phyloP scores from a whole-genome alignment of 208 protist genomes.

The Acanthamoeba pearcei region DNA sequence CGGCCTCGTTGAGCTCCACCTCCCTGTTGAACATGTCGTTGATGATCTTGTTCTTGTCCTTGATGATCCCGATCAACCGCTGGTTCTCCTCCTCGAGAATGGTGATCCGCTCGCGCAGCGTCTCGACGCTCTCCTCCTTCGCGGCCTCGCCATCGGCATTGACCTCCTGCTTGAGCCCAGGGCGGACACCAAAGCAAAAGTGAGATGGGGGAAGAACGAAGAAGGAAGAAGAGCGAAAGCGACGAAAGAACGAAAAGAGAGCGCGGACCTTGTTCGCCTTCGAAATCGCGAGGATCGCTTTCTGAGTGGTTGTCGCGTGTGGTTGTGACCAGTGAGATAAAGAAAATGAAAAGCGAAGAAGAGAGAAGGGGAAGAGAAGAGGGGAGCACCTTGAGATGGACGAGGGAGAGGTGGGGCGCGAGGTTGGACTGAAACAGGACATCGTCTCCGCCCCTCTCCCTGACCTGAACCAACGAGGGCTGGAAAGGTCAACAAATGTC shows the following conservation, averaged over 20 bases:
- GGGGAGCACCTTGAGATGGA: neutral
- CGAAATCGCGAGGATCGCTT: conserved; percentile 29
- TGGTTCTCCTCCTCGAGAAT: conserved; percentile 55
- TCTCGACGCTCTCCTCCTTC: neutral
- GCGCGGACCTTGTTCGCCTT: neutral
- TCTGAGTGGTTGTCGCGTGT: neutral
- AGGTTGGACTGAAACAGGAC: conserved; percentile 5
- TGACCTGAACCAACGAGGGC: neutral
- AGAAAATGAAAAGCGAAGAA: neutral
- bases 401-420: neutral
- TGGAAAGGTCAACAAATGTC: neutral
- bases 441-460: neutral
- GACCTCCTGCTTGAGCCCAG: neutral
- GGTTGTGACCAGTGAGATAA: neutral
- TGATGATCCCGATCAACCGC: conserved; percentile 1
- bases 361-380: neutral
- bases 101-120: neutral
- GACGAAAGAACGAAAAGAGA: neutral
- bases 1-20: neutral
- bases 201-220: neutral
- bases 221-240: neutral
- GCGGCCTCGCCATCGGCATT: neutral
- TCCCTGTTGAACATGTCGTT: conserved; percentile 28
- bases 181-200: too few relatives aligned
- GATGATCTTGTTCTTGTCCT: conserved; percentile 62